Base-by-base conservation (phyloP, 805 yeast genomes). In the Kazachstania africana region DNA sequence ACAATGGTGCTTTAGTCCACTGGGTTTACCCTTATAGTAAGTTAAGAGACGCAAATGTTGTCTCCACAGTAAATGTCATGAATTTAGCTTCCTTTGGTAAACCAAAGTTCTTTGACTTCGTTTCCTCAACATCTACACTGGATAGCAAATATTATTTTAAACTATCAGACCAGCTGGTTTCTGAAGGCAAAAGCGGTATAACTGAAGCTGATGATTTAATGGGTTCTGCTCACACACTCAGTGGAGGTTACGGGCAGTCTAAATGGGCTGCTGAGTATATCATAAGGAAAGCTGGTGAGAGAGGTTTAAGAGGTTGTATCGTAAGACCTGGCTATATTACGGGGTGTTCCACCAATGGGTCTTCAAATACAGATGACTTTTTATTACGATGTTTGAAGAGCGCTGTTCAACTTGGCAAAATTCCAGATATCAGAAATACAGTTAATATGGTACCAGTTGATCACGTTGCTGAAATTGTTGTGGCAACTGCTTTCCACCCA, bases 401-500 rank as follows among this genome's bases (percentile, higher is more conserved):
- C 20, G 78, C 93, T 58, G 76, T 77, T 32, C 94, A 91, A 59
- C 60, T 93, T 36, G 94, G 95, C 8, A 63, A 66, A 30, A 78
- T 72, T 45, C 98, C 99, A 21, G 80, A 79, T 48, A 85, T 91
- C 43, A 57, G 72, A 43, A 91, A 91, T 64, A 72, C 76, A 28
- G 94, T 88, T 24, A 91, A 91, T 59, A 84, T 87, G 80, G 96
- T 84, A 15, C 98, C 98, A 3, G 98, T 91, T 27, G 96, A 93
- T 47, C 98, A 91, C 50, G 98, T 91, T 42, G 97, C 99, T 1
- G 70, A 94, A 28, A 82, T 85, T 16, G 81, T 78, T 16, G 82
- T 77, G 31, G 83, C 97, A 2, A 62, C 91, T 17, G 78, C 95
- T 0, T 65, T 91, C 39, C 72, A 73, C 47, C 88, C 94, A 17